Evolutionary conservation across 2,329 filamentous ascomycete species (phyloP), one percentile per base, ranked within the genome.

Genomic region (Colletotrichum destructivum): DNA sequence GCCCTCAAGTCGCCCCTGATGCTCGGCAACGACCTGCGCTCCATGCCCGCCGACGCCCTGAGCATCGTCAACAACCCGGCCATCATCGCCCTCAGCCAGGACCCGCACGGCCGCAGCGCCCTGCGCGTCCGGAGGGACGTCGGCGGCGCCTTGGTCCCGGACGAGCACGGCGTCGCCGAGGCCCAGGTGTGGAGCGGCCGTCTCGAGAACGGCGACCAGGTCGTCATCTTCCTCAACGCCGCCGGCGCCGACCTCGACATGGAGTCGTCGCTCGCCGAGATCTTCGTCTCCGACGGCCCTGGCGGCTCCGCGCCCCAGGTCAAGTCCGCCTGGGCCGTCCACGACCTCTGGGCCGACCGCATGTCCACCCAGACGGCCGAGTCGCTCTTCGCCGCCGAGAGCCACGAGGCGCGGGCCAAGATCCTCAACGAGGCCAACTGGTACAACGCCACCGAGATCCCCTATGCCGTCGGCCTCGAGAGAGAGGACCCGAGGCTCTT

Each of bases 1-100:
- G 83, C 84, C 60, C 81, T 85, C 64, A 85, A 85, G 75, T 84
- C 83, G 0, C 84, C 84, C 15, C 75, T 86, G 13, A 82, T 85
- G 49, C 82, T 85, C 57, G 82, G 84, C 23, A 81, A 82, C 13
- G 80, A 82, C 60, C 75, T 85, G 35, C 76, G 77, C 76, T 63
- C 67, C 23, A 71, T 77, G 57, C 62, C 66, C 51, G 66, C 74
- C 55, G 55, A 68, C 7, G 59, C 75, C 11, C 71, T 76, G 35
- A 66, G 70, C 65, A 75, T 77, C 54, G 47, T 75, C 6, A 75
- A 75, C 66, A 77, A 76, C 71, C 73, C 71, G 35, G 75, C 72
- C 66, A 73, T 77, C 71, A 74, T 76, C 21, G 75, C 74, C 46
- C 73, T 84, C 51, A 83, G 79, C 60, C 82, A 84, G 71, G 82